Evolutionary conservation across 1,284 basidiomycete genomes (phyloP), one percentile per base, ranked within the genome.

Genomic region (Boletus subluridellus): DNA sequence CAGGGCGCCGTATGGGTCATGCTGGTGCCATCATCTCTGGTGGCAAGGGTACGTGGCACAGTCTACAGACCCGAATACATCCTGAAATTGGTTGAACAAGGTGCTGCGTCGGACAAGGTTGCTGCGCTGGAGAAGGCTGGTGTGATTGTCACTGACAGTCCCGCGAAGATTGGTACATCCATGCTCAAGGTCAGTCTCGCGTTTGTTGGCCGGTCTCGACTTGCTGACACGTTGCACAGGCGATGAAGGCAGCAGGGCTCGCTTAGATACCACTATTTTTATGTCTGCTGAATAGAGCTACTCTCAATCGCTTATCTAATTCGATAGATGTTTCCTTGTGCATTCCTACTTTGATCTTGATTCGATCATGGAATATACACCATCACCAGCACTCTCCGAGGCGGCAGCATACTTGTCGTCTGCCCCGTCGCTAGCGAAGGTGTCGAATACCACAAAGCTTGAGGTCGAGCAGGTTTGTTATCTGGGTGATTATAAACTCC

Each of bases 11-110:
- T 66, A 99, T 99, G 97, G 97, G 97, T 55, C 95, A 98, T 74
- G 95, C 95, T 59, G 95, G 97, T 68, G 97, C 96, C 59, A 98
- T 99, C 75, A 98, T 99, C 66, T 87, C 92, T 59, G 97, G 97
- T 65, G 97, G 97, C 54, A 99, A 99, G 80, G 96, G 93, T 85
- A 44, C 59, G 78, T 63, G 46, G 34, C 14, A 44, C 9, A 10
- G 6, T 35, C 15, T 37, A 48, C 7, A 12, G 8, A 35, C 0
- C 45, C 9, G 49, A 21, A 32, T 30, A 11, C 26, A 24, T 52
- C 11, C 45, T 58, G 26, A 55, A 26, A 24, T 39, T 48, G 49
- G 26, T 53, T 30, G 37, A 52, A 62, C 26, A 65, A 89, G 88
- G 92, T 73, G 94, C 94, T 64, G 97, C 97, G 5, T 85, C 84